These are phyloP conservation scores for Diutina catenulata DNA, from an alignment of 1,139 yeast genomes.

Conservation along the genomic window DNA sequence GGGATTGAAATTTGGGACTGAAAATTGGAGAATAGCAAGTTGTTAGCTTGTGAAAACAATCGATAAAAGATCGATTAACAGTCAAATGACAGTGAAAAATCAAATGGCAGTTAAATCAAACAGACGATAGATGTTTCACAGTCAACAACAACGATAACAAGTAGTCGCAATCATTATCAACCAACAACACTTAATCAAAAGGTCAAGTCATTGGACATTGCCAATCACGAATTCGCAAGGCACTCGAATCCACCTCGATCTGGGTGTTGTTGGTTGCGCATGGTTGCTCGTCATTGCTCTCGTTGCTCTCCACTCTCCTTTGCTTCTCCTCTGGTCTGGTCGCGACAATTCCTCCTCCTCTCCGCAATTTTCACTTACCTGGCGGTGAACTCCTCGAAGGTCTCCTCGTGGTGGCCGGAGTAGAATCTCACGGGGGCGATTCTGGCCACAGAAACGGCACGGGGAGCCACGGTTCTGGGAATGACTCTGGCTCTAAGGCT, in stretches of 20 bases:
- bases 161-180: too few species aligned
- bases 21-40: not conserved
- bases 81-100: too few species aligned
- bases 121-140: too few species aligned
- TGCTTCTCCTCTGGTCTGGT: not conserved
- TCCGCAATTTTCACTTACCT: slow-evolving; percentile 28
- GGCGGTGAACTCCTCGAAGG: slow-evolving; percentile 88
- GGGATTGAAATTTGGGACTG: not conserved
- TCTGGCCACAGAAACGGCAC: slow-evolving; percentile 15
- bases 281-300: not conserved
- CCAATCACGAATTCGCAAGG: not conserved
- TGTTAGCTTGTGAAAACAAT: too few species aligned
- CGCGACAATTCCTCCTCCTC: not conserved
- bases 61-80: too few species aligned
- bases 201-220: not conserved
- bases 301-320: not conserved
- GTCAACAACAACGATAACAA: too few species aligned
- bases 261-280: not conserved
- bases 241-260: not conserved
- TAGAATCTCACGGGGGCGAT: slow-evolving; percentile 40
- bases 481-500: slow-evolving; percentile 33
- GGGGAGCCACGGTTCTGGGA: slow-evolving; percentile 11
- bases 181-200: too few species aligned
- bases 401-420: slow-evolving; percentile 78
- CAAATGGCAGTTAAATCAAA: too few species aligned